phyloP scores from a whole-genome alignment of 345 rosid species.

The Melaleuca quinquenervia region DNA sequence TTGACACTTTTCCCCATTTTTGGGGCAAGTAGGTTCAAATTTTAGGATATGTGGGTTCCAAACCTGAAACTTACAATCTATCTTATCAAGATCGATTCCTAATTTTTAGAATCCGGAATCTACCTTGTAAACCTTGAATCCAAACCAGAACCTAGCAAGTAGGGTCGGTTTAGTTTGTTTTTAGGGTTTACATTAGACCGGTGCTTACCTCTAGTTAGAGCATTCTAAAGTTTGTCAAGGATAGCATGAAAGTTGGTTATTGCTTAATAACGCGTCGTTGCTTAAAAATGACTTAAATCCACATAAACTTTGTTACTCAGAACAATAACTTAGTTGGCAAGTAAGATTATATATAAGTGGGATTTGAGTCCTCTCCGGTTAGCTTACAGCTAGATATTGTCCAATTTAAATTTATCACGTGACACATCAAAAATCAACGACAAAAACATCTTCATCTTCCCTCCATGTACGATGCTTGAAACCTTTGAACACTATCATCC shows the following conservation, averaged over 20 bases:
- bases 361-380: not conserved
- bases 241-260: not conserved
- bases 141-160: not conserved
- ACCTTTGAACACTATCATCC: not conserved
- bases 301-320: not conserved
- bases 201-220: not conserved
- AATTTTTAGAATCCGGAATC: not conserved
- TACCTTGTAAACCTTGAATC: not conserved
- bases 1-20: too few relatives aligned
- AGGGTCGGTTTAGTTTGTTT: not conserved
- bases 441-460: not conserved
- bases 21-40: too few relatives aligned
- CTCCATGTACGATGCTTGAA: not conserved
- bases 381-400: not conserved
- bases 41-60: not conserved
- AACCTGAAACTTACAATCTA: fast-evolving
- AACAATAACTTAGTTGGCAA: not conserved
- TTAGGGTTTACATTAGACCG: not conserved
- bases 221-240: not conserved
- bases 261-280: not conserved
- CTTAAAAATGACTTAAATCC: not conserved
- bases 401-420: not conserved
- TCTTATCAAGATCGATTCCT: not conserved
- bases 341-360: not conserved
- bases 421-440: not conserved